phyloP scores from a whole-genome alignment of 805 yeast species.

The Candida odintsovae region DNA sequence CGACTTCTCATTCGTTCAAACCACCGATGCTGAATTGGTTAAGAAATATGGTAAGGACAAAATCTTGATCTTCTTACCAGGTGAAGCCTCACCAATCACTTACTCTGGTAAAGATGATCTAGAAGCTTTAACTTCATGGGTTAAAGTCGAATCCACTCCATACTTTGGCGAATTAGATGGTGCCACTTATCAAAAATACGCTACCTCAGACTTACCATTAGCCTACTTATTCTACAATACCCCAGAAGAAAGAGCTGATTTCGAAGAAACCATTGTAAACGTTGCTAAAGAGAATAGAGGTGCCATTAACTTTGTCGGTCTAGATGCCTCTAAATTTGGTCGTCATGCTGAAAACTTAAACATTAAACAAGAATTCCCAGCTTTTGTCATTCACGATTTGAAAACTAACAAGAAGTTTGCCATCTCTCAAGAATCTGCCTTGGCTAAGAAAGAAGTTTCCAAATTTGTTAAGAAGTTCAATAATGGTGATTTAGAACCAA shows the following conservation, averaged over 20 bases:
- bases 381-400: slow-evolving; percentile 81
- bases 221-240: slow-evolving; percentile 82
- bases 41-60: slow-evolving; percentile 29
- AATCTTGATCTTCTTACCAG: slow-evolving; percentile 26
- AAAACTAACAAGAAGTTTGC: slow-evolving; percentile 70
- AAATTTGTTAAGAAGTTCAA: slow-evolving; percentile 58
- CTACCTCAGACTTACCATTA: slow-evolving; percentile 67
- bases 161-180: slow-evolving; percentile 84
- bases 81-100: slow-evolving; percentile 26
- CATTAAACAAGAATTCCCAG: slow-evolving; percentile 82
- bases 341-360: slow-evolving; percentile 82
- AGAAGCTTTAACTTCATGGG: slow-evolving; percentile 25
- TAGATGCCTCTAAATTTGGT: slow-evolving; percentile 76
- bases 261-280: slow-evolving; percentile 45
- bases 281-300: slow-evolving; percentile 77
- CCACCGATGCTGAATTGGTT: slow-evolving; percentile 30
- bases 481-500: slow-evolving; percentile 63
- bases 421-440: slow-evolving; percentile 49
- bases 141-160: slow-evolving; percentile 63
- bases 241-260: slow-evolving; percentile 57
- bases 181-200: slow-evolving; percentile 68
- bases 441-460: slow-evolving; percentile 49
- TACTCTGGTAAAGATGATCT: slow-evolving; percentile 24
- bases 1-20: slow-evolving; percentile 52
- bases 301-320: slow-evolving; percentile 77